Conservation (phyloP, 2,329 filamentous ascomycete species). For the Diplodia sapinea region DNA sequence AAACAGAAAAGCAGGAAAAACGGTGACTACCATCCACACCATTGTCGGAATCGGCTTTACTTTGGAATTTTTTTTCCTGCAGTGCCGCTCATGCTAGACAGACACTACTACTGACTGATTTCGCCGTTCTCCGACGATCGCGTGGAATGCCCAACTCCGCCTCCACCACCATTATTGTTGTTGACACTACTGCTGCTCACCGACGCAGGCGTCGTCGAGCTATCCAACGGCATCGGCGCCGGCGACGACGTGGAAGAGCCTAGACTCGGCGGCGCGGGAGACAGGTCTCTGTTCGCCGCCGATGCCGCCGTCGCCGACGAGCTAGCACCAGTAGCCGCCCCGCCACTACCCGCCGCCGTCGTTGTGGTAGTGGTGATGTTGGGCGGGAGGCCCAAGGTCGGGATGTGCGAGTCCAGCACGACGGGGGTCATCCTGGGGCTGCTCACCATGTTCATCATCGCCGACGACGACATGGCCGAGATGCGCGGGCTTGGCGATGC, state of each 20-base stretch:
- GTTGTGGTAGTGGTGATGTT: neutral
- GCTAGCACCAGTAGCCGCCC: neutral
- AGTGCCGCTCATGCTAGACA: too few species aligned
- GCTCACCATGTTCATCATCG: slow-evolving; percentile 30
- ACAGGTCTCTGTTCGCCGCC: neutral
- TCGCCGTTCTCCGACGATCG: slow-evolving; percentile 17
- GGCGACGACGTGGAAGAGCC: slow-evolving; percentile 1
- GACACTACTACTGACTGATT: neutral
- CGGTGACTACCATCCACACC: too few species aligned
- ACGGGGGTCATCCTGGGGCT: slow-evolving; percentile 34
- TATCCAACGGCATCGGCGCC: neutral
- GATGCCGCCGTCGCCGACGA: slow-evolving; percentile 31
- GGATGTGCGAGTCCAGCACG: slow-evolving; percentile 48
- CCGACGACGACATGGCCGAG: neutral
- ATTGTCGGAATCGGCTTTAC: too few species aligned
- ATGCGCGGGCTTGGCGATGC: slow-evolving; percentile 50
- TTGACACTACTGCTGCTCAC: neutral
- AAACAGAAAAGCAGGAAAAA: too few species aligned
- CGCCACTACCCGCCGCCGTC: neutral
- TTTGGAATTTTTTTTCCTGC: too few species aligned
- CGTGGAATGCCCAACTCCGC: slow-evolving; percentile 15
- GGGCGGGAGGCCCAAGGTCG: slow-evolving; percentile 51
- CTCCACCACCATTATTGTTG: neutral
- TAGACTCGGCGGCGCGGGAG: slow-evolving; percentile 12
- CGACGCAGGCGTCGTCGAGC: neutral